Evolutionary conservation across 2,329 filamentous ascomycete genomes (phyloP).

Genomic region (Helicocarpus griseus): DNA sequence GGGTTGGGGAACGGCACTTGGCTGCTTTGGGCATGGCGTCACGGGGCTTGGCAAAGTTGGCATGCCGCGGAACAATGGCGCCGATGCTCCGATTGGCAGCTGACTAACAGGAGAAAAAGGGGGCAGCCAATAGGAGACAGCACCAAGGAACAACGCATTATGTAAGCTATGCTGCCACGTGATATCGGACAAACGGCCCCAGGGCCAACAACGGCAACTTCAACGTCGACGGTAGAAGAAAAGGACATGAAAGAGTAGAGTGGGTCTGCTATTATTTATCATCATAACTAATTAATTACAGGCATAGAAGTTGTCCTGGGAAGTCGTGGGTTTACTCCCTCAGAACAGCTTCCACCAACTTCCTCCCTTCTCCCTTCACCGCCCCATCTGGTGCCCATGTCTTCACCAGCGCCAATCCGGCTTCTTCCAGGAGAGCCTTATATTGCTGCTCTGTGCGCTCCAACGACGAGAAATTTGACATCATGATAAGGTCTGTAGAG

Average conservation of each 20-base stretch:
- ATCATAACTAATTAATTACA: too few species aligned
- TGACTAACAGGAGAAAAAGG: too few species aligned
- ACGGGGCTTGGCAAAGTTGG: slow-evolving; percentile 8
- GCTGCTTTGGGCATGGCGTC: slow-evolving; percentile 5
- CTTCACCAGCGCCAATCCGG: slow-evolving; percentile 24
- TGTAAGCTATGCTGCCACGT: too few species aligned
- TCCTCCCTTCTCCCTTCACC: neutral
- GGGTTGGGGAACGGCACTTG: neutral
- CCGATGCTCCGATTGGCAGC: neutral
- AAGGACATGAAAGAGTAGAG: too few species aligned
- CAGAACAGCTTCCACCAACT: neutral
- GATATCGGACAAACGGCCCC: too few species aligned
- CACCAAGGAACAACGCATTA: neutral
- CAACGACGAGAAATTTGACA: slow-evolving; percentile 22
- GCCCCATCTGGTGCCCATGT: slow-evolving; percentile 14
- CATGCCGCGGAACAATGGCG: neutral
- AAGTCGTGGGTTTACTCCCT: slow-evolving; percentile 10
- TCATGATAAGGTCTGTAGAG: slow-evolving; percentile 31
- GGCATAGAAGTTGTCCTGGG: too few species aligned
- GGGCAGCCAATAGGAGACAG: neutral
- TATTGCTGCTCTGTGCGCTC: slow-evolving; percentile 31
- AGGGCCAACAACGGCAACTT: too few species aligned
- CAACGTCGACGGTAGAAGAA: too few species aligned
- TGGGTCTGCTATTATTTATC: too few species aligned
- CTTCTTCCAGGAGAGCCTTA: slow-evolving; percentile 19